Evolutionary conservation across 2,329 filamentous ascomycete genomes (phyloP), one percentile per base, ranked within the genome.

Genomic region (Stagonosporopsis vannaccii): DNA sequence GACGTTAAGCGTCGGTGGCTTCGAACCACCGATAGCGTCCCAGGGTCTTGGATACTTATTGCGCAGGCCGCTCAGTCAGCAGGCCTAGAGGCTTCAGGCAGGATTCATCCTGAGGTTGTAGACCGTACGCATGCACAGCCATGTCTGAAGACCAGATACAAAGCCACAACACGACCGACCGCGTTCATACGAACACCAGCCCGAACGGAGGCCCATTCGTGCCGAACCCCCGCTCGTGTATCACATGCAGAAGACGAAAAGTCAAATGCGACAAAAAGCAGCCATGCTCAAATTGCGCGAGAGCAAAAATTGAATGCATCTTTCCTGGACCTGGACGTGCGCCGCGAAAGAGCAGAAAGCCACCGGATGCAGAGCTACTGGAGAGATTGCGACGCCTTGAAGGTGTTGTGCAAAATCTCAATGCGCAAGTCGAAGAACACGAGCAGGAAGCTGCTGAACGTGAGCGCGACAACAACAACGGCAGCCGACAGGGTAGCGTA

Each of bases 191-290:
- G 48, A 65, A 61, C 42, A 57, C 58, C 45, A 66, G 55, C 54
- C 26, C 49, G 43, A 62, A 51, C 60, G 65, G 62, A 37, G 50
- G 60, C 41, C 52, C 59, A 13, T 23, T 55, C 15, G 58, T 61
- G 6, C 53, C 59, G 22, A 61, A 73, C 46, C 70, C 70, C 36
- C 63, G 73, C 35, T 75, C 73, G 39, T 75, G 73, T 63, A 68
- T 74, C 36, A 75, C 72, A 30, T 75, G 73, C 54, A 67, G 73
- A 11, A 62, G 64, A 49, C 79, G 87, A 59, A 89, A 90, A 74
- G 90, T 92, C 51, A 88, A 89, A 68, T 92, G 90, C 80, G 88
- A 92, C 78, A 92, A 92, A 78, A 82, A 85, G 67, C 86, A 90
- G 80, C 88, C 89, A 15, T 92, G 90, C 74, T 86, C 86, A 66